These are phyloP conservation scores for Termitomyces sp. DNA, from an alignment of 768 basidiomycete genomes.

Conservation along the genomic window DNA sequence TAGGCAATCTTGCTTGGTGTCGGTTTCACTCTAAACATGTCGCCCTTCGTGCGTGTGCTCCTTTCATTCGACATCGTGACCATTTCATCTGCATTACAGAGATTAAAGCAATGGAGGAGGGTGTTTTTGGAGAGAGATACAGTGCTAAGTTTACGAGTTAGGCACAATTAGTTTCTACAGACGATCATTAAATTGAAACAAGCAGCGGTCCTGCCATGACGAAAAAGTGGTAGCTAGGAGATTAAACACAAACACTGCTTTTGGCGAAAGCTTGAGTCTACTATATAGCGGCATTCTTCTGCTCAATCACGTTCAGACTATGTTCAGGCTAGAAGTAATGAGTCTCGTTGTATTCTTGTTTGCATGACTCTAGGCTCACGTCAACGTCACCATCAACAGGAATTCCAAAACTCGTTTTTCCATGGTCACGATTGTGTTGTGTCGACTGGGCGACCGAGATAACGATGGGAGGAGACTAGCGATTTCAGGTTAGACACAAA, in stretches of 20 bases:
- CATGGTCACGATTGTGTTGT: not conserved
- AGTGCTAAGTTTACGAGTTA: not conserved
- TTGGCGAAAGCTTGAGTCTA: not conserved
- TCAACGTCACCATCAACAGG: not conserved
- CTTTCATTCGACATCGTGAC: not conserved
- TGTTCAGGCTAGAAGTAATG: not conserved
- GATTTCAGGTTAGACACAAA: not conserved
- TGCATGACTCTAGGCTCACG: not conserved
- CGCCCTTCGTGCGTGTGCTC: conserved; percentile 48
- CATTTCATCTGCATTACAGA: not conserved
- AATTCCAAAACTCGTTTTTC: conserved; percentile 1
- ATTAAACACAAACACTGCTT: no score
- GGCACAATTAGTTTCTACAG: not conserved
- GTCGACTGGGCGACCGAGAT: conserved; percentile 10
- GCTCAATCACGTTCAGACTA: not conserved
- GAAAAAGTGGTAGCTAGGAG: not conserved
- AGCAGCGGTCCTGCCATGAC: not conserved
- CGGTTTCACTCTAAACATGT: conserved; percentile 60
- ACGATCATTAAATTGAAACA: not conserved
- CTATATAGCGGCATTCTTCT: not conserved
- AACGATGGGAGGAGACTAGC: conserved; percentile 8
- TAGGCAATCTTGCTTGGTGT: conserved; percentile 49
- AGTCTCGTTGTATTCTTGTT: not conserved
- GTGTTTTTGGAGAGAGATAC: conserved; percentile 14
- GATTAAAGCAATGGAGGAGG: conserved; percentile 18